These are phyloP conservation scores for Fusarium graminum DNA, from an alignment of 2,329 filamentous ascomycete genomes.

Conservation along the genomic window DNA sequence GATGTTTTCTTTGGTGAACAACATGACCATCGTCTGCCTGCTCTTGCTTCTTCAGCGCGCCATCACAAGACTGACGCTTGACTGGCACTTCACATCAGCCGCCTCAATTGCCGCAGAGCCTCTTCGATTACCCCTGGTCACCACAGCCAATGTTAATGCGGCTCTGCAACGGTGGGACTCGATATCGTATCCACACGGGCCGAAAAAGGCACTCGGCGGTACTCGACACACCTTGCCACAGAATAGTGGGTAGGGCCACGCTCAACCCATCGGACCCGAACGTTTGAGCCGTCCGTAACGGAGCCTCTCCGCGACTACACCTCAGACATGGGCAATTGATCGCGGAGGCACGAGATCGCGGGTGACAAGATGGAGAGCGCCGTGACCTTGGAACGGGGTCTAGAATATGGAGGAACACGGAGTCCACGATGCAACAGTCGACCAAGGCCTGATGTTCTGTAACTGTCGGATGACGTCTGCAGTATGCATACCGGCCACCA, in stretches of 20 bases:
- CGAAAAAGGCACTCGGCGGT: slow-evolving; percentile 35
- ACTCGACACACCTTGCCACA: slow-evolving; percentile 27
- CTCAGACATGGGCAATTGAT: slow-evolving; percentile 20
- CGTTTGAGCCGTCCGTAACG: slow-evolving; percentile 26
- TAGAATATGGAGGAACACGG: slow-evolving; percentile 25
- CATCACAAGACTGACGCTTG: background rate
- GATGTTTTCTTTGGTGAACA: background rate
- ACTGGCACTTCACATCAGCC: background rate
- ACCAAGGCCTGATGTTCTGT: slow-evolving; percentile 23
- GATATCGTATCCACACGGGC: slow-evolving; percentile 34
- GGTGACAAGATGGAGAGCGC: slow-evolving; percentile 28
- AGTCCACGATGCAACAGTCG: slow-evolving; percentile 14
- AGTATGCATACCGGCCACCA: background rate
- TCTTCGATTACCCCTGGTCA: slow-evolving; percentile 23
- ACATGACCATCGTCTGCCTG: background rate
- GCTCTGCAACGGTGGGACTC: slow-evolving; percentile 33
- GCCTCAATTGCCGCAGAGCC: slow-evolving; percentile 21
- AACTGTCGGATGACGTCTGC: slow-evolving; percentile 22
- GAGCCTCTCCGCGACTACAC: slow-evolving; percentile 2
- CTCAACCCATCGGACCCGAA: slow-evolving; percentile 26
- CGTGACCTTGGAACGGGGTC: slow-evolving; percentile 22
- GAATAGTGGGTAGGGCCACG: slow-evolving; percentile 16
- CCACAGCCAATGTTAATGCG: slow-evolving; percentile 30
- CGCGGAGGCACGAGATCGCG: slow-evolving; percentile 32
- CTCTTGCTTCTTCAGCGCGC: background rate